Evolutionary conservation across 805 yeast species (phyloP).

Genomic region (Candida gorgasii): DNA sequence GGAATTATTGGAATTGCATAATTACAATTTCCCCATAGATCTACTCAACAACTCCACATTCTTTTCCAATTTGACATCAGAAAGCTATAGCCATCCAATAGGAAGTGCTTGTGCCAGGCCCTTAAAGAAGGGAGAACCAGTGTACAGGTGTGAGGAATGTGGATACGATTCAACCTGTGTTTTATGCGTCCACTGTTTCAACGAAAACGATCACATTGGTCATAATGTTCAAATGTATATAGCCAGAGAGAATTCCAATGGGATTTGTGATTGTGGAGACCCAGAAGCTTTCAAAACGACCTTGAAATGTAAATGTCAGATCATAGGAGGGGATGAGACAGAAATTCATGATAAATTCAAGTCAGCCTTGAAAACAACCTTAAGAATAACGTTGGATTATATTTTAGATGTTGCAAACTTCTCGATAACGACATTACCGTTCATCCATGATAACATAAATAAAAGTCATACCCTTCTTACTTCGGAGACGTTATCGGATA

Average conservation of each 20-base stretch:
- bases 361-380: slow-evolving; percentile 24
- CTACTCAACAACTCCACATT: slow-evolving; percentile 15
- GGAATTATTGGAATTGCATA: slow-evolving; percentile 17
- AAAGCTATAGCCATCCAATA: slow-evolving; percentile 42
- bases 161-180: slow-evolving; percentile 80
- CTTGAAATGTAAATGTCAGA: slow-evolving; percentile 51
- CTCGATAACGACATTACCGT: slow-evolving; percentile 41
- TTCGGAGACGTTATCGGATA: slow-evolving; percentile 28
- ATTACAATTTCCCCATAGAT: slow-evolving; percentile 12
- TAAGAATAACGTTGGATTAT: slow-evolving; percentile 40
- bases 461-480: slow-evolving; percentile 24
- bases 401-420: slow-evolving; percentile 44
- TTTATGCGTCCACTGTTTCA: slow-evolving; percentile 71
- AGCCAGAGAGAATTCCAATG: slow-evolving; percentile 49
- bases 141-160: slow-evolving; percentile 74
- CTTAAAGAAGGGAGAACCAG: slow-evolving; percentile 61
- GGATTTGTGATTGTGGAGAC: slow-evolving; percentile 78
- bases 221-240: slow-evolving; percentile 61
- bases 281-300: slow-evolving; percentile 57
- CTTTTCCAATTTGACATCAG: slow-evolving; percentile 7
- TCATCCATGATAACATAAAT: slow-evolving; percentile 32
- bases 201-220: slow-evolving; percentile 62
- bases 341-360: slow-evolving; percentile 18
- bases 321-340: slow-evolving; percentile 5
- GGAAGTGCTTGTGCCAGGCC: slow-evolving; percentile 72